Base-by-base conservation (phyloP, 805 yeast genomes). In the Wickerhamiella azymoides region DNA sequence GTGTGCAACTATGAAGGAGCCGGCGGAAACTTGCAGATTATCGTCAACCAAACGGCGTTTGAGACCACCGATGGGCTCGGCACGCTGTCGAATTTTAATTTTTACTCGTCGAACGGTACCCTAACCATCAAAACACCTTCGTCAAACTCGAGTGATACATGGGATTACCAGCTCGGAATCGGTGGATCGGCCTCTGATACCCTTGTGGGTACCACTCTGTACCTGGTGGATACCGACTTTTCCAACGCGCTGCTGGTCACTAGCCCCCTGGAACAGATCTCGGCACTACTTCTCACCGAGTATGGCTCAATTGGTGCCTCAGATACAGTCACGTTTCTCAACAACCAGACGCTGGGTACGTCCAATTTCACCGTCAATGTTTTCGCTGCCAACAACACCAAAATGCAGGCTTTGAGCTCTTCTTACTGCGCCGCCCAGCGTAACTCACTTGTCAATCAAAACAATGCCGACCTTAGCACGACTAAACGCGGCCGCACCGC, bases 381-480 rank as follows among this genome's bases (percentile, higher is more conserved):
- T 9, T 27, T 21, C 35, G 18, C 27, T 2, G 19, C 36, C 5
- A 6, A 21, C 40, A 18, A 18, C 24, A 11, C 40, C 13, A 18
- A 13, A 16, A 33, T 33, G 44, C 9, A 17, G 1, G 61, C 59
- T 2, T 56, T 80, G 42, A 68, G 70, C 41, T 63, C 64, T 49
- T 79, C 89, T 41, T 74, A 83, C 72, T 81, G 92, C 62, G 94
- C 94, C 0, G 63, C 84, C 7, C 40, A 69, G 68, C 42, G 81
- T 79, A 3, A 76, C 74, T 66, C 63, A 0, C 49, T 60, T 25
- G 47, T 64, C 28, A 57, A 62, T 39, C 56, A 62, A n/a, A 52
- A 54, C 36, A 56, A 57, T 41, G 57, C 62, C 6, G 60, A 55
- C 38, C 51, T 55, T 8, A 52, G 61, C 9, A 53, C 51, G 19